Evolutionary conservation across 73 alveolate species (phyloP), one percentile per base, ranked within the genome.

Genomic region (Paramecium caudatum): DNA sequence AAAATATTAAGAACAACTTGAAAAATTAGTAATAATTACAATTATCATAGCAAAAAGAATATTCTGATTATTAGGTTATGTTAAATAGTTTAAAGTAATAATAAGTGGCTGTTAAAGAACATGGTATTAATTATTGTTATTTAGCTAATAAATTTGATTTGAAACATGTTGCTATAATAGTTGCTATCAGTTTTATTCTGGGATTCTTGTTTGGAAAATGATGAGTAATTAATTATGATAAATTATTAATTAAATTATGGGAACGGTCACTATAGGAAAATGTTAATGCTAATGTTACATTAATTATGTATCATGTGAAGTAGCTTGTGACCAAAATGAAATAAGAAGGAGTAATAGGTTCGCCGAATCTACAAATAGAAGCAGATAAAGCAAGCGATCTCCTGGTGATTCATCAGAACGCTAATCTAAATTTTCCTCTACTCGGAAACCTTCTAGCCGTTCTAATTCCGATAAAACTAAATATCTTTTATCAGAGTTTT

Each of bases 281-380:
- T 74, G 88, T 45, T 41, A 74, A 74, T 74, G 69, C 32, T n/a
- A 74, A 74, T 74, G 88, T 13, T 74, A 74, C 47, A 74, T 74
- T 27, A 74, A 74, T 43, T 74, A 37, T 45, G 69, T 74, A 9
- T 74, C 88, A 36, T 74, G 62, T 74, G 88, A 74, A 10, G 27
- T 15, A 3, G 27, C 83, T 30, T 39, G 65, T 43, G 68, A 74
- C 19, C 17, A 37, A 16, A 74, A 74, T 43, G 88, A 74, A 74
- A 74, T 74, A 8, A 23, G 0, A 6, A 74, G 88, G 19, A 41
- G 69, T 19, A 74, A 74, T 41, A 4, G 88, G 43, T 74, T 74
- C 30, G 43, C 47, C 5, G 68, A 74, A 19, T 43, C 13, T 3
- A 15, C 88, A 2, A 41, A 63, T 3, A 41, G 69, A 23, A 27